A percentile compares a stretch with the other conserved stretches of the same genome.
phyloP scores from a whole-genome alignment of 306 rosid species.

The Begonia masoniana region DNA sequence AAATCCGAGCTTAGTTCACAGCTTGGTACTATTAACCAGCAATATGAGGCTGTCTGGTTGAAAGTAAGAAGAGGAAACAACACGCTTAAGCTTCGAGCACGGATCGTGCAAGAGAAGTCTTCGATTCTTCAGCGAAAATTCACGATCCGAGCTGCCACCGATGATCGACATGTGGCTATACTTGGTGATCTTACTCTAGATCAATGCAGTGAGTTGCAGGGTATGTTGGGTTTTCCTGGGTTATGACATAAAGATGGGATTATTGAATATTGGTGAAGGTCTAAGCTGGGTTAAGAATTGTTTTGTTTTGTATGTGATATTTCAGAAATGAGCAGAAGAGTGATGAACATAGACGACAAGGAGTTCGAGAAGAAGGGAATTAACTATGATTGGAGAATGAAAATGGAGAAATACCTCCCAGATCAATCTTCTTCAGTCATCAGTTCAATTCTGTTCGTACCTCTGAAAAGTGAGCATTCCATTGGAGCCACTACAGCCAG shows the following conservation, averaged over 20 bases:
- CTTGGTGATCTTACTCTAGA: constrained; percentile 46
- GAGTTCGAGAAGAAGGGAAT: constrained; percentile 35
- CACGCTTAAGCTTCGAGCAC: constrained; percentile 29
- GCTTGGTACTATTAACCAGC: constrained; percentile 33
- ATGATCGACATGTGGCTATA: constrained; percentile 47
- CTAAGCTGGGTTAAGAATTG: background rate
- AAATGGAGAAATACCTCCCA: constrained; percentile 33
- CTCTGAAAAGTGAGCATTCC: constrained; percentile 26
- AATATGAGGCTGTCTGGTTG: constrained; percentile 31
- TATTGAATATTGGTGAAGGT: too few relatives aligned
- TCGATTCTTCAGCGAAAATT: constrained; percentile 34
- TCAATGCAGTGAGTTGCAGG: constrained; percentile 46
- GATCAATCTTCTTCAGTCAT: constrained; percentile 42
- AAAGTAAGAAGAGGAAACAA: constrained; percentile 49
- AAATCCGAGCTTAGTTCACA: constrained; percentile 45
- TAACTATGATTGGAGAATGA: constrained; percentile 60
- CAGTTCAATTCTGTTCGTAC: constrained; percentile 53
- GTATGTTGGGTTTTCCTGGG: constrained; percentile 13
- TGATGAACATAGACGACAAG: constrained; percentile 14
- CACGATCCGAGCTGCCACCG: constrained; percentile 39
- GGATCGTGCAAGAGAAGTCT: constrained; percentile 31
- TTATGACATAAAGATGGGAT: background rate
- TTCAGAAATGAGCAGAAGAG: constrained; percentile 45
- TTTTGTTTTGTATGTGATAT: background rate
- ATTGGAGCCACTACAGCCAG: constrained; percentile 39